phyloP scores from a whole-genome alignment of 345 rosid species.

The Rhodomyrtus tomentosa region DNA sequence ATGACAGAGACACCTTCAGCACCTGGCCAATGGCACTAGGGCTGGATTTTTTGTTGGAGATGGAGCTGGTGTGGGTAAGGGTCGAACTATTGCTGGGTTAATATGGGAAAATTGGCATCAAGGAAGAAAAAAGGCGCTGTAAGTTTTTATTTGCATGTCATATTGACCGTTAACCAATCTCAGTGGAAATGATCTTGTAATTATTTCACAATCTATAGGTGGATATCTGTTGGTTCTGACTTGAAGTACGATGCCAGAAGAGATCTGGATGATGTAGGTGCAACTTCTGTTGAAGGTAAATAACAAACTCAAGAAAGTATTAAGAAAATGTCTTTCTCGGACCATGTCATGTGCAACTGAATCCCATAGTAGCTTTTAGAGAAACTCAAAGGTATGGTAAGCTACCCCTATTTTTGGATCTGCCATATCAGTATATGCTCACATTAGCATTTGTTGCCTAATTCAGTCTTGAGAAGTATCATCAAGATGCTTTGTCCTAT shows the following conservation, averaged over 20 bases:
- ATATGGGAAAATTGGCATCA: slow-evolving; percentile 95
- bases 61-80: slow-evolving; percentile 99
- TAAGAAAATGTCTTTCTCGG: neutral
- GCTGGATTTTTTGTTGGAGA: slow-evolving; percentile 98
- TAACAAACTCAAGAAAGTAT: neutral
- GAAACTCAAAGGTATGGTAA: neutral
- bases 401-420: neutral
- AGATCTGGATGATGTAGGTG: slow-evolving; percentile 97
- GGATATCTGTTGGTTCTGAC: slow-evolving; percentile 99
- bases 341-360: neutral
- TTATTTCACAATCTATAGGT: slow-evolving; percentile 38
- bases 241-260: slow-evolving; percentile 92
- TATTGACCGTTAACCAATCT: neutral
- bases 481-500: neutral
- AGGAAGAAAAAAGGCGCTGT: slow-evolving; percentile 80
- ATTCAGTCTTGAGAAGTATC: neutral
- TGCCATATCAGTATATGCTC: neutral
- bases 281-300: slow-evolving; percentile 62
- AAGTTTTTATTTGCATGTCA: slow-evolving; percentile 19
- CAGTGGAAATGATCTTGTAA: neutral
- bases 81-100: slow-evolving; percentile 93
- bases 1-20: slow-evolving; percentile 84
- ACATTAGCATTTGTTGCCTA: neutral
- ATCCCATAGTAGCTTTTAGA: neutral
- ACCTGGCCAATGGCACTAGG: slow-evolving; percentile 73